These are phyloP conservation scores for Kazachstania viticola DNA, from an alignment of 805 yeast species.

Conservation along the genomic window DNA sequence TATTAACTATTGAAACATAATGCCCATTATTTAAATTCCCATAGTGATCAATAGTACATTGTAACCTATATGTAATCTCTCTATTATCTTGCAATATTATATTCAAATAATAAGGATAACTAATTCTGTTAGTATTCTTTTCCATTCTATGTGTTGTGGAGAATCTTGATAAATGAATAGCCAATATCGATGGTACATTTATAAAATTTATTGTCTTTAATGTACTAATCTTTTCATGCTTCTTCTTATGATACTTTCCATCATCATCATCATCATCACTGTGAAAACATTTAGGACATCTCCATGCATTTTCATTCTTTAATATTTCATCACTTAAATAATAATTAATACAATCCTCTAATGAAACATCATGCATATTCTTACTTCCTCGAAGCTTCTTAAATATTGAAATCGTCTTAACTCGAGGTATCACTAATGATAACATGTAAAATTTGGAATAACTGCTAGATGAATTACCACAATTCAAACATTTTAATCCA, in stretches of 20 bases:
- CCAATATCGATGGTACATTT: constrained; percentile 63
- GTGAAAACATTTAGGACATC: constrained; percentile 53
- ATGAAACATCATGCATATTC: constrained; percentile 7
- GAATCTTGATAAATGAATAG: constrained; percentile 78
- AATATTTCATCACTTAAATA: constrained; percentile 53
- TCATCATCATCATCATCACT: not conserved
- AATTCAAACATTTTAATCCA: constrained; percentile 46
- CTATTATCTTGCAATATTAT: constrained; percentile 29
- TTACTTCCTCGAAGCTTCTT: too few species aligned
- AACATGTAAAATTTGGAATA: constrained; percentile 50
- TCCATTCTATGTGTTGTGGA: too few species aligned
- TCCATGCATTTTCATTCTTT: constrained; percentile 68
- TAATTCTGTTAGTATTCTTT: constrained; percentile 38
- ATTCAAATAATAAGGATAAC: constrained; percentile 42
- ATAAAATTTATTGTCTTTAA: constrained; percentile 64
- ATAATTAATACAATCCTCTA: constrained; percentile 51
- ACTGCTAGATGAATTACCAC: constrained; percentile 47
- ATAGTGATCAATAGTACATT: constrained; percentile 55
- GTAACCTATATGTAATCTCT: constrained; percentile 35
- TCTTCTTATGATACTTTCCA: not conserved
- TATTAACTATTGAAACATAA: constrained; percentile 55
- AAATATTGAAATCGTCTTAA: constrained; percentile 13
- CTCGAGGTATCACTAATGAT: constrained; percentile 44
- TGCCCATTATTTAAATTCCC: constrained; percentile 66
- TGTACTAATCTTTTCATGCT: constrained; percentile 27